phyloP scores from a whole-genome alignment of 2,329 filamentous ascomycete genomes.

The Calonectria leucothoes region DNA sequence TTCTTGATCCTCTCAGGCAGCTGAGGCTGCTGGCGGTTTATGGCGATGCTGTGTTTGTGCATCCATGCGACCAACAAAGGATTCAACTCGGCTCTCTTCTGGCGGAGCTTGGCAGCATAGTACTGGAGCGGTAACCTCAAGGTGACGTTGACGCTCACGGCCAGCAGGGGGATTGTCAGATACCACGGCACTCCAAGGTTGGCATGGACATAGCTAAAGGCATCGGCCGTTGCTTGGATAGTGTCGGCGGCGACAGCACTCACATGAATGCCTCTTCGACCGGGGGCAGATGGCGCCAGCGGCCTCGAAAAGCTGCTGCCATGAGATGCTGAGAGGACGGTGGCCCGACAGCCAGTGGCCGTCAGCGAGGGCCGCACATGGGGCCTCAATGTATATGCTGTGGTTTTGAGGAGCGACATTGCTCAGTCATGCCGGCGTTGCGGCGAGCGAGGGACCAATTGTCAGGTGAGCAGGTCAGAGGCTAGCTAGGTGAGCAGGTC shows the following conservation, averaged over 20 bases:
- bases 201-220: conserved; percentile 57
- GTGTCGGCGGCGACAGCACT: conserved; percentile 45
- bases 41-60: conserved; percentile 36
- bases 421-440: conserved; percentile 20
- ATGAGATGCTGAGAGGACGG: conserved; percentile 6
- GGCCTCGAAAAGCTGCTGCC: background rate
- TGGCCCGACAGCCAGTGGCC: conserved; percentile 11
- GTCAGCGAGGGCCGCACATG: conserved; percentile 23
- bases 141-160: conserved; percentile 57
- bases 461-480: conserved; percentile 10
- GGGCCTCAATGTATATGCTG: conserved; percentile 22
- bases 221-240: conserved; percentile 54
- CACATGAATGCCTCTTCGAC: conserved; percentile 49
- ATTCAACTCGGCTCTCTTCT: conserved; percentile 42
- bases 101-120: conserved; percentile 51
- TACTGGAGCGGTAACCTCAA: conserved; percentile 60
- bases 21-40: conserved; percentile 9
- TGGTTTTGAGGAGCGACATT: conserved; percentile 34
- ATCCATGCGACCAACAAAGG: conserved; percentile 49
- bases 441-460: conserved; percentile 4
- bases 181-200: conserved; percentile 63
- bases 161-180: conserved; percentile 64
- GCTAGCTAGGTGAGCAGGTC: conserved; percentile 4
- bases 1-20: conserved; percentile 33
- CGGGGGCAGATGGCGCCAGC: conserved; percentile 15